These are phyloP conservation scores for Panicum miliaceum DNA, from an alignment of 176 grass and related monocot genomes.

Conservation along the genomic window DNA sequence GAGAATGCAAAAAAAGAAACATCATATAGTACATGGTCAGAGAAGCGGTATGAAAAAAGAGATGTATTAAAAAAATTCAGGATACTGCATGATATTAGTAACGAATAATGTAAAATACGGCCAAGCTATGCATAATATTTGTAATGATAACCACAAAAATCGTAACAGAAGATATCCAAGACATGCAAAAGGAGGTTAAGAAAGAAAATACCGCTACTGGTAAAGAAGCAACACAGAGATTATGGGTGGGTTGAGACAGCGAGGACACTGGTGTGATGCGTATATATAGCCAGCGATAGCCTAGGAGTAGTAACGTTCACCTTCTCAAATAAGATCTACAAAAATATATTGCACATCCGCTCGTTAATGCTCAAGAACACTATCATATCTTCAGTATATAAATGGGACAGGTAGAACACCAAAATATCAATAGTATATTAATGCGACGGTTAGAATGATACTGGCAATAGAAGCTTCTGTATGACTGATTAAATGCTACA, in stretches of 20 bases:
- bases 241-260: not conserved
- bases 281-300: slow-evolving; percentile 38
- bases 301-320: not conserved
- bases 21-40: not conserved
- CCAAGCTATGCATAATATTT: not conserved
- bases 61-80: not conserved
- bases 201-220: not conserved
- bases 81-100: not conserved
- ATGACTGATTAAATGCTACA: not conserved
- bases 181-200: not conserved
- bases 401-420: not conserved
- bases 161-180: slow-evolving; percentile 3
- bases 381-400: not conserved
- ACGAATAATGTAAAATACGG: not conserved
- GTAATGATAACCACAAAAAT: not conserved
- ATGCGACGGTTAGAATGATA: not conserved
- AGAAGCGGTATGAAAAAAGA: not conserved
- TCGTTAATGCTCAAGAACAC: not conserved
- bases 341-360: not conserved
- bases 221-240: slow-evolving; percentile 3
- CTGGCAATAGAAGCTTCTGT: not conserved
- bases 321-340: slow-evolving; percentile 5
- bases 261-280: not conserved
- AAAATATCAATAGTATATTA: not conserved
- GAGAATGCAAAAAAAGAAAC: not conserved